A percentile compares a stretch with the other conserved stretches of the same genome.
These are phyloP conservation scores for Domatiomyces catenatus DNA, from an alignment of 2,329 filamentous ascomycete genomes.

Conservation along the genomic window DNA sequence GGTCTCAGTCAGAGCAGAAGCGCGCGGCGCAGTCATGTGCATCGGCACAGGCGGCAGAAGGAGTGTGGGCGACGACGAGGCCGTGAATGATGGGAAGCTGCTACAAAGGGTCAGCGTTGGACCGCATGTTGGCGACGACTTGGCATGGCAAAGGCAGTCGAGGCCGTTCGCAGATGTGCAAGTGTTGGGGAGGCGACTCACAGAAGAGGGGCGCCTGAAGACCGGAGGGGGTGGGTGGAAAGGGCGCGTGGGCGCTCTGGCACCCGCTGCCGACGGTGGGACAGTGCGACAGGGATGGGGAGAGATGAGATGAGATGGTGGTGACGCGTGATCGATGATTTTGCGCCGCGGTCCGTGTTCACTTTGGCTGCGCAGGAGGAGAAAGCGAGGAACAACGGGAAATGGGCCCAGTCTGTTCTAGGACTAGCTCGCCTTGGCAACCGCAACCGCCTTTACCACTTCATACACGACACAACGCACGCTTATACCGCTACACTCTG, in stretches of 20 bases:
- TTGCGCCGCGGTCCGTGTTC: constrained; percentile 11
- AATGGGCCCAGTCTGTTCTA: neutral
- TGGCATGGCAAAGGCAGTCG: neutral
- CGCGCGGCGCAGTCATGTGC: neutral
- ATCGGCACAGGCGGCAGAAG: neutral
- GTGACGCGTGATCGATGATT: constrained; percentile 16
- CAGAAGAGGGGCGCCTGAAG: constrained; percentile 7
- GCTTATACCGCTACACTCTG: too few relatives aligned
- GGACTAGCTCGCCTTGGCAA: neutral
- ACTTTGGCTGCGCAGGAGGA: constrained; percentile 7
- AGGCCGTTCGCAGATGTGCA: neutral
- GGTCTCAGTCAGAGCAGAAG: constrained; percentile 1
- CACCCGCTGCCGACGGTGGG: constrained; percentile 10
- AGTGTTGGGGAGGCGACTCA: constrained; percentile 7
- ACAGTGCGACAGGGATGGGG: constrained; percentile 4
- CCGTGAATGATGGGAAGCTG: neutral
- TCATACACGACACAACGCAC: neutral
- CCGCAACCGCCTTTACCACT: neutral
- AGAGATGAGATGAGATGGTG: constrained; percentile 13
- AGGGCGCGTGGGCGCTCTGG: constrained; percentile 7
- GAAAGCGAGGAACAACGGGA: neutral
- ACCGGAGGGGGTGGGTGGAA: constrained; percentile 5
- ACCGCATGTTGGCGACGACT: neutral
- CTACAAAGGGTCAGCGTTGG: neutral
- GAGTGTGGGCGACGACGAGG: neutral